These are phyloP conservation scores for Wickerhamiella pararugosa DNA, from an alignment of 1,139 yeast species.

Conservation along the genomic window DNA sequence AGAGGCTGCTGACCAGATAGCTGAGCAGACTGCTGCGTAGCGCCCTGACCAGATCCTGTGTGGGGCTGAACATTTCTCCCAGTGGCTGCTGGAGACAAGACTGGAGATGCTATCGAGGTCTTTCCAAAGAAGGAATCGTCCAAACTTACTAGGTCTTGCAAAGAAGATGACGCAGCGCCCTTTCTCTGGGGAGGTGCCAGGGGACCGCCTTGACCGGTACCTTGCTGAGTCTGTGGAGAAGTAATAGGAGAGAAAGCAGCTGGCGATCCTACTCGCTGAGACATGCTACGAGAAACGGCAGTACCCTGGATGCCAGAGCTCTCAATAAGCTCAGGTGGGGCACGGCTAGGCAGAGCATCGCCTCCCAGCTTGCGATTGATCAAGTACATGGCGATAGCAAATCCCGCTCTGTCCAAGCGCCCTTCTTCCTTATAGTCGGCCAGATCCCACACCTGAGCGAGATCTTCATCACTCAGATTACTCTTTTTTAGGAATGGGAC, in stretches of 20 bases:
- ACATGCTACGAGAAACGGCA: not conserved
- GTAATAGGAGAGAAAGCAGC: not conserved
- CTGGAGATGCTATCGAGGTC: slow-evolving; percentile 8
- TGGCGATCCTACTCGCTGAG: not conserved
- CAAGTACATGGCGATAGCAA: slow-evolving; percentile 84
- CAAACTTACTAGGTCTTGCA: slow-evolving; percentile 15
- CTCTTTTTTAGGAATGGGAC: slow-evolving; percentile 86
- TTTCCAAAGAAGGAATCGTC: slow-evolving; percentile 15
- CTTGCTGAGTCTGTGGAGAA: not conserved
- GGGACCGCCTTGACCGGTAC: not conserved
- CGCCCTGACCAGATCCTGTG: not conserved
- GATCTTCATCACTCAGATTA: slow-evolving; percentile 64
- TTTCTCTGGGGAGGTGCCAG: not conserved
- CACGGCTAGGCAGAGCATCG: slow-evolving; percentile 46
- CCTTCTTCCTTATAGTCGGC: slow-evolving; percentile 86
- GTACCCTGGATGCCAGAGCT: slow-evolving; percentile 1
- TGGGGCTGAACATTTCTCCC: not conserved
- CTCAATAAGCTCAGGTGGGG: slow-evolving; percentile 23
- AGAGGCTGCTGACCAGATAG: no score
- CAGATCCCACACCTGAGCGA: slow-evolving; percentile 90
- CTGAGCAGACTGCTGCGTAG: not conserved
- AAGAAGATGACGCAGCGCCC: not conserved
- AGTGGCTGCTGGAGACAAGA: not conserved
- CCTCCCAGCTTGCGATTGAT: slow-evolving; percentile 78
- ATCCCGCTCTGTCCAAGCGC: slow-evolving; percentile 62